phyloP scores from a whole-genome alignment of 805 yeast genomes.

The Henningerozyma blattae region DNA sequence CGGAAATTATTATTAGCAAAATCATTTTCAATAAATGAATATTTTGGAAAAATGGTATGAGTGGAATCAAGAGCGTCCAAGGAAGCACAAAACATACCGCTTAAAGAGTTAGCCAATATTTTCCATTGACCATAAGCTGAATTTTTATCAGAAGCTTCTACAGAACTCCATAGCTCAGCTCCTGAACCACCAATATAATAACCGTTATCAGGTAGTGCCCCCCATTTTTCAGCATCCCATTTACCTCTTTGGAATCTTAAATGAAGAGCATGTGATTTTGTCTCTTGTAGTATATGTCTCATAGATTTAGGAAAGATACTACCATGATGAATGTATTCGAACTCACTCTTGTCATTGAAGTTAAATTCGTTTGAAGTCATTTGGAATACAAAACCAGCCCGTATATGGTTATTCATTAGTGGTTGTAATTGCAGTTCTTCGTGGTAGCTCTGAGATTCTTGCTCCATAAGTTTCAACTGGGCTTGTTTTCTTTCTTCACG shows the following conservation, averaged over 20 bases:
- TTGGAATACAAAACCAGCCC: slow-evolving; percentile 62
- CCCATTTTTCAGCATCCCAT: slow-evolving; percentile 90
- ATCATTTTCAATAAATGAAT: slow-evolving; percentile 22
- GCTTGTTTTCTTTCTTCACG: too few relatives aligned
- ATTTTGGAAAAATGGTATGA: slow-evolving; percentile 57
- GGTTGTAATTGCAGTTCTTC: slow-evolving; percentile 51
- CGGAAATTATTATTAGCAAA: too few relatives aligned
- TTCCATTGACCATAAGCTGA: slow-evolving; percentile 60
- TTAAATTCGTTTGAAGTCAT: slow-evolving; percentile 38
- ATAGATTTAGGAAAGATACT: slow-evolving; percentile 69
- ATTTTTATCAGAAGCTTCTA: slow-evolving; percentile 47
- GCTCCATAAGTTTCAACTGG: too few relatives aligned
- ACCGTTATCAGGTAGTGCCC: slow-evolving; percentile 66
- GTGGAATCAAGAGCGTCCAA: slow-evolving; percentile 75
- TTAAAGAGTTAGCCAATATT: slow-evolving; percentile 56
- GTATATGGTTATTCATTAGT: slow-evolving; percentile 55
- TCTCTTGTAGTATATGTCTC: slow-evolving; percentile 58
- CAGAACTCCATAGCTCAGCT: slow-evolving; percentile 81
- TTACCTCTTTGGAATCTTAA: slow-evolving; percentile 86
- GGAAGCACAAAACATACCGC: slow-evolving; percentile 93
- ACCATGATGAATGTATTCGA: slow-evolving; percentile 34
- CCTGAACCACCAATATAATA: slow-evolving; percentile 80
- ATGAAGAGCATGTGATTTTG: slow-evolving; percentile 66
- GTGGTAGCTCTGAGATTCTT: too few relatives aligned
- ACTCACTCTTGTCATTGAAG: slow-evolving; percentile 16